Evolutionary conservation across 768 basidiomycete species (phyloP).

Genomic region (Favolaschia claudopus): DNA sequence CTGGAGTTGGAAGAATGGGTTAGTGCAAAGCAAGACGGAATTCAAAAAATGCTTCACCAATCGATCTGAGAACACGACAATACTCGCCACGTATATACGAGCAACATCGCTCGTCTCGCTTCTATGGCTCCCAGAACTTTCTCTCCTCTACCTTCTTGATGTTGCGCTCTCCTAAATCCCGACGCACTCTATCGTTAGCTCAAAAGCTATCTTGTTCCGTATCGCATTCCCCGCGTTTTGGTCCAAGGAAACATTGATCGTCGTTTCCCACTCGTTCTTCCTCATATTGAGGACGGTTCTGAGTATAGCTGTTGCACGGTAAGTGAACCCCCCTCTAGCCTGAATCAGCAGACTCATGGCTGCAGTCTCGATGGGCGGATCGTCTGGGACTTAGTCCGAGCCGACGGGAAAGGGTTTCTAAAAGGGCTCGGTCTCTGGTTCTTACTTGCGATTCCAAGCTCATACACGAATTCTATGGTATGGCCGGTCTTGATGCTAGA

Average conservation of each 20-base stretch:
- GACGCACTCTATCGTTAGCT: too few species aligned
- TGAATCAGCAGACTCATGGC: not conserved
- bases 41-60: too few species aligned
- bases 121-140: too few species aligned
- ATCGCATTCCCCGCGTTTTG: constrained; percentile 71
- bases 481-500: constrained; percentile 10
- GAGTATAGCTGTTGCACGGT: constrained; percentile 80
- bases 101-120: too few species aligned
- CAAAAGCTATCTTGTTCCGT: constrained; percentile 70
- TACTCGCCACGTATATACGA: too few species aligned
- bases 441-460: constrained; percentile 87
- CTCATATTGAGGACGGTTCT: constrained; percentile 86
- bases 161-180: too few species aligned
- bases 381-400: constrained; percentile 88
- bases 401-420: constrained; percentile 84
- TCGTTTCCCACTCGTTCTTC: constrained; percentile 84
- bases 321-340: too few species aligned
- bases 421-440: constrained; percentile 90
- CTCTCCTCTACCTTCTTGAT: too few species aligned
- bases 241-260: constrained; percentile 76
- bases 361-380: constrained; percentile 83
- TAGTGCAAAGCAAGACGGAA: too few species aligned
- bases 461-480: constrained; percentile 96
- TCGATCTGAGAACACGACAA: too few species aligned
- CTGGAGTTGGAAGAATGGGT: too few species aligned